Conservation (phyloP, 805 yeast species). For the Hanseniaspora mollemarum region DNA sequence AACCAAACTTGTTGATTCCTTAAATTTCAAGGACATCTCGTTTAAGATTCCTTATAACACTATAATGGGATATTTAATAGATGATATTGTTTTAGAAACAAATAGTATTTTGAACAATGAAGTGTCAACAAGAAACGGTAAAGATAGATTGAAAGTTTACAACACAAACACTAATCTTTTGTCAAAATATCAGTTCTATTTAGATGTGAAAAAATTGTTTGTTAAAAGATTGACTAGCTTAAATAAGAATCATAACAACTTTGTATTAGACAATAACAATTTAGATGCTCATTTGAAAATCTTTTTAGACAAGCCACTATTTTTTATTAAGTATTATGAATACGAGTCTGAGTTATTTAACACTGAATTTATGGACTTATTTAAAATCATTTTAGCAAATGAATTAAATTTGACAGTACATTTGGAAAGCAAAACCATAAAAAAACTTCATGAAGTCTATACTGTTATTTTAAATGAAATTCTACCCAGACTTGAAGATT, state of each 20-base stretch:
- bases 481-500: constrained; percentile 3
- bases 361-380: constrained; percentile 2
- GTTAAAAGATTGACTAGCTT: not conserved
- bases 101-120: not conserved
- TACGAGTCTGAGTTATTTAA: constrained; percentile 4
- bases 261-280: constrained; percentile 2
- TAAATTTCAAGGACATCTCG: constrained; percentile 2
- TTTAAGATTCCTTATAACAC: constrained; percentile 10
- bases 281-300: constrained; percentile 6
- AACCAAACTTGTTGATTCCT: not conserved
- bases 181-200: not conserved
- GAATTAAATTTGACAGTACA: constrained; percentile 6
- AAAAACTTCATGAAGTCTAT: not conserved
- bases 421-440: constrained; percentile 1
- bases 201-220: not conserved
- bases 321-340: not conserved
- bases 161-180: not conserved
- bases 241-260: not conserved
- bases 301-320: constrained; percentile 1
- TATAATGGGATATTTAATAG: constrained; percentile 8
- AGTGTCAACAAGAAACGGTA: not conserved
- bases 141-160: not conserved
- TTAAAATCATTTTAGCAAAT: not conserved
- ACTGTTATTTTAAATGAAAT: constrained; percentile 1
- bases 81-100: constrained; percentile 2